Evolutionary conservation across 768 basidiomycete genomes (phyloP).

Genomic region (Tremella mesenterica): DNA sequence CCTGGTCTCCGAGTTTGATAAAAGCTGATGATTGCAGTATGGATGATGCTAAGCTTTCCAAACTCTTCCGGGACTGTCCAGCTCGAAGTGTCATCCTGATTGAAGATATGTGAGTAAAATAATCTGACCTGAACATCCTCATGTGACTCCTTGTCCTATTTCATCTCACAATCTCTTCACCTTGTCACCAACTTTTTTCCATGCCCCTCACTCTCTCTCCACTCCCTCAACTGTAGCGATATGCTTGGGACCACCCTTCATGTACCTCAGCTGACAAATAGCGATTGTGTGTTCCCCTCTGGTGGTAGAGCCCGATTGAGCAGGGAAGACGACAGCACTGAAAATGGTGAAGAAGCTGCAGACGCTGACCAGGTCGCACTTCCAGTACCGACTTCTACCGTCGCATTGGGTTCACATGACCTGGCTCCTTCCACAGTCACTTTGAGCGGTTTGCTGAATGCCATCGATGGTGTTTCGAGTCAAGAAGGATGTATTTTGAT

Average conservation of each 20-base stretch:
- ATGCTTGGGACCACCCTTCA: no score
- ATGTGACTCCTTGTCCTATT: no score
- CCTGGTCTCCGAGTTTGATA: not conserved
- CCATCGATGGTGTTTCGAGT: slow-evolving; percentile 28
- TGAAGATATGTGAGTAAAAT: slow-evolving; percentile 57
- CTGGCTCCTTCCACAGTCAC: slow-evolving; percentile 27
- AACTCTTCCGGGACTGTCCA: slow-evolving; percentile 78
- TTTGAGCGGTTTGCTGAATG: slow-evolving; percentile 37
- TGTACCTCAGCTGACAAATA: not conserved
- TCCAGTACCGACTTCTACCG: no score
- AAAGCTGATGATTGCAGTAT: slow-evolving; percentile 18
- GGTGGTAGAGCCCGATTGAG: slow-evolving; percentile 3
- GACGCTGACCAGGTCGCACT: not conserved
- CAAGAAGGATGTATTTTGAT: slow-evolving; percentile 75
- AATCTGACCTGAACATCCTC: not conserved
- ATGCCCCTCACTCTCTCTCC: no score
- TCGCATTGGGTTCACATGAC: slow-evolving; percentile 8
- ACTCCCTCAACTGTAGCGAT: no score
- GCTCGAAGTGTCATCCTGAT: slow-evolving; percentile 76
- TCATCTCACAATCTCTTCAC: no score
- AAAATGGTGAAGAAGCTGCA: not conserved
- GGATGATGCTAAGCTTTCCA: slow-evolving; percentile 70
- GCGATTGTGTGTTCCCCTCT: slow-evolving; percentile 24
- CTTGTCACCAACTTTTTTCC: no score
- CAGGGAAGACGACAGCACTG: not conserved